Percentiles rank a stretch among this genome's conserved stretches.
phyloP scores from a whole-genome alignment of 192 early-diverging fungal species.

The Blastocladiella britannica region DNA sequence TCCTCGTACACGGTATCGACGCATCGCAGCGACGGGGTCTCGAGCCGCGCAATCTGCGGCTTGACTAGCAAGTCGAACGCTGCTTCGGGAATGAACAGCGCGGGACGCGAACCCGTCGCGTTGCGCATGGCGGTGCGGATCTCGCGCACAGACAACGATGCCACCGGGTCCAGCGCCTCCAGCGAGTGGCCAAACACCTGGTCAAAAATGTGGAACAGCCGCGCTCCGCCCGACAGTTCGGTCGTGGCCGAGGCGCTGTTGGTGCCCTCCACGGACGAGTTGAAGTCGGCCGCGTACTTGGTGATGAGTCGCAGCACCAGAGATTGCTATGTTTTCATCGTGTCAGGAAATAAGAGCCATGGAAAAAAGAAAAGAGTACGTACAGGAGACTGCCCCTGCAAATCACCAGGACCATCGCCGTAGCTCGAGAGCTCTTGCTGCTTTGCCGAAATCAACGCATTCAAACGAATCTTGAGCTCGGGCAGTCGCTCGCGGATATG shows the following conservation, averaged over 20 bases:
- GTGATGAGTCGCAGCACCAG: conserved; percentile 48
- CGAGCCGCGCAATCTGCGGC: conserved; percentile 54
- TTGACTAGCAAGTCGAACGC: conserved; percentile 66
- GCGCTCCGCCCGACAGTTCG: conserved; percentile 57
- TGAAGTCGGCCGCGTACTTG: conserved; percentile 54
- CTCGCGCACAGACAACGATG: conserved; percentile 44
- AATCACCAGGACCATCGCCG: conserved; percentile 26
- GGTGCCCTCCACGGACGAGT: conserved; percentile 57
- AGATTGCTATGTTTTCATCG: conserved; percentile 28
- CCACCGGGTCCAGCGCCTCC: conserved; percentile 47
- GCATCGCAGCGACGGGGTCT: conserved; percentile 53
- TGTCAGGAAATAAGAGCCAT: neutral
- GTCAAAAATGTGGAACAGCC: conserved; percentile 67
- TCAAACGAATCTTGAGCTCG: conserved; percentile 52
- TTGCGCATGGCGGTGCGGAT: conserved; percentile 68
- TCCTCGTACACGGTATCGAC: conserved; percentile 69
- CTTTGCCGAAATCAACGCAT: conserved; percentile 51
- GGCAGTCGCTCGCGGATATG: conserved; percentile 63
- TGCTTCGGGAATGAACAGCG: conserved; percentile 65
- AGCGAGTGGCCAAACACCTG: conserved; percentile 52
- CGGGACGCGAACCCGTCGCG: conserved; percentile 54
- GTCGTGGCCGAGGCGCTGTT: conserved; percentile 45
- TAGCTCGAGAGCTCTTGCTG: conserved; percentile 49
- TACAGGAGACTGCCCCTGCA: neutral
- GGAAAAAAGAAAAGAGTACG: neutral